These are phyloP conservation scores for Coemansia sp. DNA, from an alignment of 371 early-diverging fungal genomes.

Conservation along the genomic window DNA sequence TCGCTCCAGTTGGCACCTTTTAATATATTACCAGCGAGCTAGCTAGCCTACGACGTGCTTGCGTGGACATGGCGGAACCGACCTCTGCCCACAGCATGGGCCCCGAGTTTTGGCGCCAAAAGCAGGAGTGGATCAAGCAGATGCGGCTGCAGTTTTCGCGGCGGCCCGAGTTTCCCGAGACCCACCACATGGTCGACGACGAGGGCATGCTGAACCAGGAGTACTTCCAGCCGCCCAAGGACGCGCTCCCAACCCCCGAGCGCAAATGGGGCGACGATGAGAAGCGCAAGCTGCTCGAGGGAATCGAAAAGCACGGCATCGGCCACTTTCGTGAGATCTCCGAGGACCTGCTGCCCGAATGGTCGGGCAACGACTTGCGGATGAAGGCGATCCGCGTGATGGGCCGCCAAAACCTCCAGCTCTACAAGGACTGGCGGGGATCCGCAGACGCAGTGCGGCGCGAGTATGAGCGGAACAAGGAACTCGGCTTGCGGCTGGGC, in stretches of 20 bases:
- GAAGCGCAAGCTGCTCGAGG: slow-evolving; percentile 68
- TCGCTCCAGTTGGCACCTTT: too few species aligned
- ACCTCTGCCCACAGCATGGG: slow-evolving; percentile 7
- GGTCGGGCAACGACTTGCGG: slow-evolving; percentile 85
- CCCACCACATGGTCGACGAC: slow-evolving; percentile 73
- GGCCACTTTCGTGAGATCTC: slow-evolving; percentile 87
- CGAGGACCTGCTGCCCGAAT: slow-evolving; percentile 72
- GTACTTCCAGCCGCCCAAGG: slow-evolving; percentile 81
- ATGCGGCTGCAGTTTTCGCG: slow-evolving; percentile 81
- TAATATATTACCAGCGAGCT: too few species aligned
- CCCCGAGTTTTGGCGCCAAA: slow-evolving; percentile 49
- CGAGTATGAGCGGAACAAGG: slow-evolving; percentile 79
- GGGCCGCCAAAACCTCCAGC: slow-evolving; percentile 85
- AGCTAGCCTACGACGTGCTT: too few species aligned
- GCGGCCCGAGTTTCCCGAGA: slow-evolving; percentile 77
- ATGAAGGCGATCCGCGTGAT: slow-evolving; percentile 81
- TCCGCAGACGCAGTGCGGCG: slow-evolving; percentile 63
- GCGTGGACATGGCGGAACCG: too few species aligned
- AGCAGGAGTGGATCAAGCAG: slow-evolving; percentile 76
- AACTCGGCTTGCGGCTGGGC: slow-evolving; percentile 70
- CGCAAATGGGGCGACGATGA: slow-evolving; percentile 87
- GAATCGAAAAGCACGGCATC: slow-evolving; percentile 83
- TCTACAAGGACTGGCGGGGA: slow-evolving; percentile 86
- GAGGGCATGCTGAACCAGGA: slow-evolving; percentile 88
- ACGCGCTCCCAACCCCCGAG: slow-evolving; percentile 45